Conservation (phyloP, 345 rosid genomes). For the Dipteronia dyeriana region DNA sequence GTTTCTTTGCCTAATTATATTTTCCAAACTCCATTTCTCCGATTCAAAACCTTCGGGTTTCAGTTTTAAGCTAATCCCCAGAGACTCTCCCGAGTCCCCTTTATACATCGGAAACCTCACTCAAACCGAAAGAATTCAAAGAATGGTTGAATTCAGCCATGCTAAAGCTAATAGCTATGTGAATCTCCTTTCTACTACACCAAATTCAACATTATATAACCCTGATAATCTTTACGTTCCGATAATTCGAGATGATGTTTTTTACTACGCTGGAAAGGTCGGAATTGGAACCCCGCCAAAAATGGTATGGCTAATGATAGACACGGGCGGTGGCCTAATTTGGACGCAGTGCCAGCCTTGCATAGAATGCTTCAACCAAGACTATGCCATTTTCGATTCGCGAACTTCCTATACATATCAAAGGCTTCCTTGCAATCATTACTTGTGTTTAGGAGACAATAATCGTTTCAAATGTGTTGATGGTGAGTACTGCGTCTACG, state of each 20-base stretch:
- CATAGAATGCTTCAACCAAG: constrained; percentile 16
- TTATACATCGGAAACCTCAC: constrained; percentile 29
- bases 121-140: constrained; percentile 13
- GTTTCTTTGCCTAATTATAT: neutral
- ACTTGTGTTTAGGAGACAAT: neutral
- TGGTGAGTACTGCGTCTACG: constrained; percentile 11
- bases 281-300: neutral
- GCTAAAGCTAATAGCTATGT: neutral
- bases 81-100: constrained; percentile 27
- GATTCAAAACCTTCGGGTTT: constrained; percentile 15
- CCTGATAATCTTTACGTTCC: neutral
- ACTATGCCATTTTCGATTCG: constrained; percentile 13
- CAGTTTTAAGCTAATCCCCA: constrained; percentile 21
- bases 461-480: constrained; percentile 13
- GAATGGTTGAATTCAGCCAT: neutral
- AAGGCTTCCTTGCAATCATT: constrained; percentile 21
- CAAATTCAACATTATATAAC: neutral
- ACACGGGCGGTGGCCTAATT: constrained; percentile 13
- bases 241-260: neutral
- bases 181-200: neutral
- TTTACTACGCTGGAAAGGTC: neutral
- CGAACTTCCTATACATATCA: constrained; percentile 1
- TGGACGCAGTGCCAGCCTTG: constrained; percentile 37
- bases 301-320: neutral
- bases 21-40: neutral